A percentile compares a stretch with the other conserved stretches of the same genome.
Evolutionary conservation across 129 eudicot genomes (phyloP).

Genomic region (Ambrosia trifida): DNA sequence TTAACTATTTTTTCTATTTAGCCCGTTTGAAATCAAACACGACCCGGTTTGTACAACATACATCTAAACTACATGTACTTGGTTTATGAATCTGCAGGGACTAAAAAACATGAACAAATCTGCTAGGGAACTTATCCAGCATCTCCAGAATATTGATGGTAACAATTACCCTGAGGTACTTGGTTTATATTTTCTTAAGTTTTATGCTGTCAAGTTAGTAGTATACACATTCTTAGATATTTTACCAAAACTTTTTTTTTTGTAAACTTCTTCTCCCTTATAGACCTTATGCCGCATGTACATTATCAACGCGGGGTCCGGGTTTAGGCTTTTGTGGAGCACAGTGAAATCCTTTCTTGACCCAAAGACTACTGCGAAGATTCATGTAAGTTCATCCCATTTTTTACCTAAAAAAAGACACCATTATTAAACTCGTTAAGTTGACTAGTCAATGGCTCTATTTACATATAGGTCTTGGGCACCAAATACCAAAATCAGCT

Average conservation of each 20-base stretch:
- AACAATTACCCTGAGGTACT: conserved; percentile 93
- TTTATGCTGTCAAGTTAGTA: background rate
- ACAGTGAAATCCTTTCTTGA: conserved; percentile 94
- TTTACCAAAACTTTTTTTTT: background rate
- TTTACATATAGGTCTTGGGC: conserved; percentile 68
- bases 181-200: background rate
- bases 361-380: conserved; percentile 94
- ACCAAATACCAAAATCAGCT: conserved; percentile 87
- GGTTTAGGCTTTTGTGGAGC: conserved; percentile 95
- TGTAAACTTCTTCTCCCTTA: conserved; percentile 1
- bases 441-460: conserved; percentile 18
- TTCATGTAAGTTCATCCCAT: conserved; percentile 60
- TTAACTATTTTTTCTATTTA: background rate
- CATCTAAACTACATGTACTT: conserved; percentile 3
- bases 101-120: conserved; percentile 83
- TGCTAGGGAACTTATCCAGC: conserved; percentile 86
- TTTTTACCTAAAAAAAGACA: background rate
- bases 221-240: background rate
- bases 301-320: conserved; percentile 97
- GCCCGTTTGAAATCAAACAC: conserved; percentile 4
- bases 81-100: conserved; percentile 58
- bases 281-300: conserved; percentile 91
- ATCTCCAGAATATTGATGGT: conserved; percentile 86
- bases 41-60: background rate
- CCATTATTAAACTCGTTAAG: background rate